A percentile compares a stretch with the other conserved stretches of the same genome.
phyloP scores from a whole-genome alignment of 805 yeast species.

The Komagataella phaffii region DNA sequence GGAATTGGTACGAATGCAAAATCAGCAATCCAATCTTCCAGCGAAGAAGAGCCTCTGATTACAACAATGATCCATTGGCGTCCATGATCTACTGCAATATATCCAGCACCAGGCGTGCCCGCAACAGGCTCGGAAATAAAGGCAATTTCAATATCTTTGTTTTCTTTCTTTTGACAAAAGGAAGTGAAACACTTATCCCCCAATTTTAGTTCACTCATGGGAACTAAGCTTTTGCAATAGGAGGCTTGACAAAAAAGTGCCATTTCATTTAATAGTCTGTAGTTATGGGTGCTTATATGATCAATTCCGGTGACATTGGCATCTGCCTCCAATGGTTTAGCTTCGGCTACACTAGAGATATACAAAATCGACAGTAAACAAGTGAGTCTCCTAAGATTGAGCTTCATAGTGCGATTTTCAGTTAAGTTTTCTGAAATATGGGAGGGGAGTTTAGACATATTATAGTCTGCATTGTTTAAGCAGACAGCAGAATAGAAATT shows the following conservation, averaged over 20 bases:
- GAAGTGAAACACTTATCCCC: slow-evolving; percentile 12
- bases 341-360: neutral
- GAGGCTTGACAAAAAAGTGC: neutral
- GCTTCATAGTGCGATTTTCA: neutral
- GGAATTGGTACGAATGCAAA: slow-evolving; percentile 30
- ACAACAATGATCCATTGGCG: slow-evolving; percentile 30
- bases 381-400: no score
- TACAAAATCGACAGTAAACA: neutral
- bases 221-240: neutral
- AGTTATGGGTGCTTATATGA: neutral
- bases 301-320: neutral
- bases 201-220: neutral
- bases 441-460: neutral
- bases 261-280: neutral
- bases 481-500: neutral
- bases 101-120: neutral
- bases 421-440: neutral
- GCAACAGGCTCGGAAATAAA: neutral
- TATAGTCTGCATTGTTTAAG: neutral
- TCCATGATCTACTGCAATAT: neutral
- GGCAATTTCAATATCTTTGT: neutral
- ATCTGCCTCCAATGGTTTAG: neutral
- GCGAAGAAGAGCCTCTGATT: slow-evolving; percentile 52
- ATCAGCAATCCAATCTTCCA: slow-evolving; percentile 52
- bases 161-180: neutral